Conservation (phyloP, 257 asterid species). For the Solanum stenotomum region DNA sequence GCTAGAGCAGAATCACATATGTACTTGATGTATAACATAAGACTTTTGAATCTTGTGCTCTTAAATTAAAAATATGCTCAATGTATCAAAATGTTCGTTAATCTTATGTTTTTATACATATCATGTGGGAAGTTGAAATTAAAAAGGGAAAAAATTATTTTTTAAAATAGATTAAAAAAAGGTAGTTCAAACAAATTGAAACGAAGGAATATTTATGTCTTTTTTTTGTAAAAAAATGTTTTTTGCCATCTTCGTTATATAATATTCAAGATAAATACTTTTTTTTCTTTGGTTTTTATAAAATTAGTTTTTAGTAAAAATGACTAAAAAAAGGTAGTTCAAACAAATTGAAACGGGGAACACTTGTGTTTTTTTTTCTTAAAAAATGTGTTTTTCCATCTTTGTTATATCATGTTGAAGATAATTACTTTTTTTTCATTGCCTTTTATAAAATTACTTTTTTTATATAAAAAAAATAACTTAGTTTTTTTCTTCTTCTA, state of each 20-base stretch:
- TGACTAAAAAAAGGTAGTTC: not conserved
- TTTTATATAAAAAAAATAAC: not conserved
- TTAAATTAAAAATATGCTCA: no score
- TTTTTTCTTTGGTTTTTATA: not conserved
- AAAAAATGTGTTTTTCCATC: not conserved
- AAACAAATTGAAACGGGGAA: not conserved
- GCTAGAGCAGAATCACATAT: no score
- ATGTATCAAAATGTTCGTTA: not conserved
- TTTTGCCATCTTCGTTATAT: not conserved
- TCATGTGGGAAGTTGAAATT: no score
- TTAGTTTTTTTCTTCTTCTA: no score
- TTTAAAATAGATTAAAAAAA: no score
- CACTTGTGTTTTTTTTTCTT: not conserved
- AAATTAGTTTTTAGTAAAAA: not conserved
- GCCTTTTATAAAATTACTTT: not conserved
- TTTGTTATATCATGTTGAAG: not conserved
- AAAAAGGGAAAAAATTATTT: no score
- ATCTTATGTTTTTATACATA: no score
- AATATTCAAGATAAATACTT: not conserved
- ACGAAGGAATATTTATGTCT: not conserved
- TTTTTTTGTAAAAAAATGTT: no score
- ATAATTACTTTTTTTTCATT: not conserved
- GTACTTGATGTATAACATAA: not conserved
- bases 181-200: not conserved
- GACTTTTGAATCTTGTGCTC: not conserved